Evolutionary conservation across 2,329 filamentous ascomycete species (phyloP).

Genomic region (Triangularia setosa): DNA sequence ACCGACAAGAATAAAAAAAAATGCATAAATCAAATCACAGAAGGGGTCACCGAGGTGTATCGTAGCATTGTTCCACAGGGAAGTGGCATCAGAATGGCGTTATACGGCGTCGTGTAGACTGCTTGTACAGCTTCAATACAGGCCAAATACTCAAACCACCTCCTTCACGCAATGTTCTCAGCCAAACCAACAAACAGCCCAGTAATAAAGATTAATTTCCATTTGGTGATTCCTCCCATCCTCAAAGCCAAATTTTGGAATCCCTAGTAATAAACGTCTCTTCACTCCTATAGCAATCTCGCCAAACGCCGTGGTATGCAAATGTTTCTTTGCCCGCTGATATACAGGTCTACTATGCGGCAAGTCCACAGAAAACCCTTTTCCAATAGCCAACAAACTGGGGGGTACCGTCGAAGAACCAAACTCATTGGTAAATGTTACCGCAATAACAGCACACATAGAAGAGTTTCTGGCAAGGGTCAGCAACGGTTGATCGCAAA

Average conservation of each 20-base stretch:
- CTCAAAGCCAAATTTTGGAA: background rate
- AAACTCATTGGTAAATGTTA: slow-evolving; percentile 66
- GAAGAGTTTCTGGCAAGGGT: slow-evolving; percentile 68
- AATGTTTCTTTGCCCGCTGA: slow-evolving; percentile 15
- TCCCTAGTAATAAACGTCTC: background rate
- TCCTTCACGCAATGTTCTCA: background rate
- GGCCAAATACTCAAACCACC: background rate
- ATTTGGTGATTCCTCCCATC: background rate
- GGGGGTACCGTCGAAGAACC: slow-evolving; percentile 12
- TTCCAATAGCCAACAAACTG: background rate
- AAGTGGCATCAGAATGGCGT: slow-evolving; percentile 15
- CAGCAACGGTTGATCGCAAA: slow-evolving; percentile 19
- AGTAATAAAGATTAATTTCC: background rate
- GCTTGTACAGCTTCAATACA: slow-evolving; percentile 20
- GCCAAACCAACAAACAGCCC: background rate
- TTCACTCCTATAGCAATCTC: background rate
- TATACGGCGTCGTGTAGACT: slow-evolving; percentile 21
- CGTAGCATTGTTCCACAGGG: background rate
- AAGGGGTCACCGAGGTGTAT: background rate
- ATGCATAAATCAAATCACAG: background rate
- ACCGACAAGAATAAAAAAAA: background rate
- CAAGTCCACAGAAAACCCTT: background rate
- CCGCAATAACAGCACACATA: slow-evolving; percentile 94
- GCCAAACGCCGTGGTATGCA: slow-evolving; percentile 19
- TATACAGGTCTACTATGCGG: background rate